Evolutionary conservation across 352 stramenopile species (phyloP), one percentile per base, ranked within the genome.

Genomic region (Phytophthora macrochlamydospora): DNA sequence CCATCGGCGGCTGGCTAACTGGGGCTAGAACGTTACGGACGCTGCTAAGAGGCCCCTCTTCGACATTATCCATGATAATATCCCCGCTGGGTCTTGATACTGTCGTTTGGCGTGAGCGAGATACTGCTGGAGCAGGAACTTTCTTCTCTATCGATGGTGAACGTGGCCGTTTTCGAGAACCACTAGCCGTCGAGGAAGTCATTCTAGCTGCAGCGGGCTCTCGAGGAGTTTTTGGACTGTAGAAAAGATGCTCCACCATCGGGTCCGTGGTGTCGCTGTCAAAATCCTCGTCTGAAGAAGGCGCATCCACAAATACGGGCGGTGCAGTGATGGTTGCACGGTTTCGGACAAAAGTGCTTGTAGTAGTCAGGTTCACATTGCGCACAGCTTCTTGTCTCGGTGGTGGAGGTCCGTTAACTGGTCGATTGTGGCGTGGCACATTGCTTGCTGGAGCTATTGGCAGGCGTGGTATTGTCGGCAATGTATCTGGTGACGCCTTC

Each of bases 211-310:
- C 37, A 46, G 5, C 38, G 51, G 50, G 46, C 3, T 59, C 12
- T 33, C 78, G 55, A 50, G 76, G 83, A 12, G 84, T 91, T 35
- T 91, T 90, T 12, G 84, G 78, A n/a, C 81, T 90, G 71, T 92
- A 92, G 31, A 92, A 92, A 14, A 92, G 58, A 51, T 92, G 82
- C 61, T 89, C 71, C 4, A 92, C 79, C 68, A 76, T 85, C 38
- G 84, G 84, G 44, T 92, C 84, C n/a, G 84, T 92, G 2, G 65
- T 79, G 45, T 92, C 84, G 62, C 84, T 92, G 24, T 71, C 69
- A 44, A 76, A 73, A 18, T 85, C 78, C 32, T 91, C 83, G 28
- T 87, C 80, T 1, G 81, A 89, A 1, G 78, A 86, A 9, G 79
- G 68, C 6, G 81, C 59, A 51, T 92, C 84, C 13, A 92, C 74